Conservation (phyloP, 441 rosid genomes). For the Dalechampia spathulata region DNA sequence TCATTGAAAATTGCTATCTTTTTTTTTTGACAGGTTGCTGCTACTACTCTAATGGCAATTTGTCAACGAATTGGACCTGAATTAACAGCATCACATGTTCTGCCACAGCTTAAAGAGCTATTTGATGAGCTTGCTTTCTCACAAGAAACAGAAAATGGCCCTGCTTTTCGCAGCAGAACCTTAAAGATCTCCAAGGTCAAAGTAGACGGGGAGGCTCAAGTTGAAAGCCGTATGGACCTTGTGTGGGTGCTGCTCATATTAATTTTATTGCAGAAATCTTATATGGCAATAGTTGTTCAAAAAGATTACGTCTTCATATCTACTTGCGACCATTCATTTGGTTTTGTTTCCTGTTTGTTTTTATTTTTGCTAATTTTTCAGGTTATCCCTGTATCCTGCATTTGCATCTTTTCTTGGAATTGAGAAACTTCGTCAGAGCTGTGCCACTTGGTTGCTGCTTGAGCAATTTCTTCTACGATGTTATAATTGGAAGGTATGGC, state of each 20-base stretch:
- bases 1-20: constrained; percentile 8
- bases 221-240: constrained; percentile 85
- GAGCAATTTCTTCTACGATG: constrained; percentile 81
- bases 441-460: constrained; percentile 95
- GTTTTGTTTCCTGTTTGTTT: constrained; percentile 8
- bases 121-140: constrained; percentile 97
- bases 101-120: constrained; percentile 85
- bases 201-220: constrained; percentile 48
- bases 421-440: constrained; percentile 86
- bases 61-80: constrained; percentile 93
- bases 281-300: constrained; percentile 3
- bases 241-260: constrained; percentile 60
- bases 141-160: constrained; percentile 38
- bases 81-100: constrained; percentile 73
- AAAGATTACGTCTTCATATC: constrained; percentile 1
- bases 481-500: constrained; percentile 85
- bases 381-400: constrained; percentile 88
- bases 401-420: constrained; percentile 90
- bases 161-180: constrained; percentile 44
- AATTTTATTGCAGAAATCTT: constrained; percentile 11
- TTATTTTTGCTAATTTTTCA: constrained; percentile 25
- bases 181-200: constrained; percentile 36
- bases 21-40: constrained; percentile 63
- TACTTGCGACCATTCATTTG: not conserved
- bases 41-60: constrained; percentile 59